Evolutionary conservation across 495 filamentous ascomycete species (phyloP), one percentile per base, ranked within the genome.

Genomic region (Daldinia loculata): DNA sequence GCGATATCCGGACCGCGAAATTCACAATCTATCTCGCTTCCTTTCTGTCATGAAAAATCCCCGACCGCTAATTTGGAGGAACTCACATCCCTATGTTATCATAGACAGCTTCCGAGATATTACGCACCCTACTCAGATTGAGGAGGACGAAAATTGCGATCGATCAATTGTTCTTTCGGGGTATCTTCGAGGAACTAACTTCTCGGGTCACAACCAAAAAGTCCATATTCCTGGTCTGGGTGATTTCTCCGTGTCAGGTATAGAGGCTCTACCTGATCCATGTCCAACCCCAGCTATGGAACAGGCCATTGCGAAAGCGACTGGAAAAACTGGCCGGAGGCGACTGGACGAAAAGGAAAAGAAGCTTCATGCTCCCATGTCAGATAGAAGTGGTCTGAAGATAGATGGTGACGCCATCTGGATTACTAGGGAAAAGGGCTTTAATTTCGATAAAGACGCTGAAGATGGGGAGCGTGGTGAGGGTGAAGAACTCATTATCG

Each of bases 11-110:
- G 95, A 99, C 76, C 89, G 95, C 56, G 96, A 99, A 81, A 89
- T 99, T 22, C 92, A 98, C 82, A 99, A 99, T 69, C 80, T 99
- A 4, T 95, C 92, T 14, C 87, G 96, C 51, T 99, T 99, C 78
- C 85, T 99, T 71, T 94, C 91, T 3, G 93, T 99, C 72, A 98
- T 98, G 96, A 99, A 99, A 84, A 98, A 97, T 78, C 96, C 95
- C 30, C 88, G 95, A 52, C 95, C 95, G 5, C 82, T 99, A 6
- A 84, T 98, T n/a, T 99, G 95, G 95, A 88, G 96, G 56, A 98
- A 98, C 74, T 90, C 92, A 1, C 95, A 99, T 81, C 94, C 94
- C 24, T 99, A 99, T 78, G 89, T 92, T 58, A 81, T 99, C 53
- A 93, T 94, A 48, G 95, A 99, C 82, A 92, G 94, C 63, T 95